These are phyloP conservation scores for Plasmodium gallinaceum DNA, from an alignment of 169 alveolate genomes.

Conservation along the genomic window DNA sequence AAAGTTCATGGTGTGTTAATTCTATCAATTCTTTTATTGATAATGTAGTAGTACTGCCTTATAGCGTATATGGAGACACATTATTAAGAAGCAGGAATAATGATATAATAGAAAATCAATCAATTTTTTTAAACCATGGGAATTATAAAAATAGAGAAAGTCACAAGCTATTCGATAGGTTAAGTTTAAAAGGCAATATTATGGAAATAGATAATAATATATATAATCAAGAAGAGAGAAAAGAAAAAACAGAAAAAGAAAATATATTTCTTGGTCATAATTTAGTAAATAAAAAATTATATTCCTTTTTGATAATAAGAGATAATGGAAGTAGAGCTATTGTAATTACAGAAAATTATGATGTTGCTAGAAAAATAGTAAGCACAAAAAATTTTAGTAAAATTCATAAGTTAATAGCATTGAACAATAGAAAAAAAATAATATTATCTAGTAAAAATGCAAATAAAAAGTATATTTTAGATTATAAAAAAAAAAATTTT, in stretches of 20 bases:
- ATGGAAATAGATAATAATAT: neutral
- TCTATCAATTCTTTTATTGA: slow-evolving; percentile 67
- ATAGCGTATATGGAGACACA: slow-evolving; percentile 41
- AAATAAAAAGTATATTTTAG: slow-evolving; percentile 37
- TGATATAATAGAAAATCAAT: neutral
- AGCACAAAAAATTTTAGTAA: slow-evolving; percentile 72
- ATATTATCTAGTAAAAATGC: slow-evolving; percentile 32
- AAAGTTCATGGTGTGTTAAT: slow-evolving; percentile 68
- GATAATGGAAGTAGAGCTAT: slow-evolving; percentile 77
- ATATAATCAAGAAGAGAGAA: neutral
- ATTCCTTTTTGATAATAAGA: slow-evolving; percentile 66
- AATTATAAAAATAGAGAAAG: neutral
- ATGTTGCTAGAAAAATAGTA: slow-evolving; percentile 65
- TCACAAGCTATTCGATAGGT: neutral
- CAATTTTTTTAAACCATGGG: neutral
- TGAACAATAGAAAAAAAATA: slow-evolving; percentile 47
- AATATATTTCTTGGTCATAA: slow-evolving; percentile 30
- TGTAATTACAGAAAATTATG: slow-evolving; percentile 69
- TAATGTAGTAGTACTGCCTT: slow-evolving; percentile 49
- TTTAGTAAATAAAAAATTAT: slow-evolving; percentile 41
- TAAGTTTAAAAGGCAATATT: neutral
- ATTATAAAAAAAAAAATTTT: slow-evolving; percentile 49
- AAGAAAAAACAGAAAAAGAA: slow-evolving; percentile 20
- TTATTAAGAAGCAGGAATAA: neutral
- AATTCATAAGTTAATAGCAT: slow-evolving; percentile 47